phyloP scores from a whole-genome alignment of 2,329 filamentous ascomycete genomes.

The Fonsecaea pugnacius region DNA sequence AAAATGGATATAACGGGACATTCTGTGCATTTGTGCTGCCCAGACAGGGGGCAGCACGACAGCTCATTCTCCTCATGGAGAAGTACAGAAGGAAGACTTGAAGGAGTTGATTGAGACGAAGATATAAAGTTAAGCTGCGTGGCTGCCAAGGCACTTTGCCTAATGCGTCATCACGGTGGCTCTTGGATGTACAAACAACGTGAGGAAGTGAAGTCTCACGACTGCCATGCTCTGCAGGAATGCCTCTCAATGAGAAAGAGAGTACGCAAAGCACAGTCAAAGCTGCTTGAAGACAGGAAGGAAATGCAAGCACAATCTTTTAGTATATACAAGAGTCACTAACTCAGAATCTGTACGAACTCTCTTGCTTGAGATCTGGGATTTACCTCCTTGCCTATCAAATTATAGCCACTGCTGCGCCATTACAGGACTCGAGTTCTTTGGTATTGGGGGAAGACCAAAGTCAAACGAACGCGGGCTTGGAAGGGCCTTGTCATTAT shows the following conservation, averaged over 20 bases:
- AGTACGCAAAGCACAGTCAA: background rate
- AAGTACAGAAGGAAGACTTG: background rate
- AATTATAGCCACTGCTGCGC: constrained; percentile 25
- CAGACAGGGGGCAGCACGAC: background rate
- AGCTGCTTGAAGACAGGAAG: too few relatives aligned
- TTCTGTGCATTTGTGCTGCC: background rate
- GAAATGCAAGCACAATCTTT: background rate
- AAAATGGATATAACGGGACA: background rate
- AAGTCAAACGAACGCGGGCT: constrained; percentile 31
- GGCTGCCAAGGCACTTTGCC: constrained; percentile 6
- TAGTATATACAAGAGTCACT: background rate
- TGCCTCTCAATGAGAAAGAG: background rate
- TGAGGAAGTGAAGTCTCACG: background rate
- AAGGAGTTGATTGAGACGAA: background rate
- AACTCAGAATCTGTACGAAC: background rate
- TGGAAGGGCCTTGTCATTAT: constrained; percentile 9
- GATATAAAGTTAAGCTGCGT: background rate
- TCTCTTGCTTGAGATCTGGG: background rate
- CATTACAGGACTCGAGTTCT: constrained; percentile 21
- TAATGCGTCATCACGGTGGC: background rate
- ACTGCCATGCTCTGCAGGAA: background rate
- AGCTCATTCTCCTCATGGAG: background rate
- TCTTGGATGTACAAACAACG: background rate
- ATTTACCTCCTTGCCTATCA: background rate
- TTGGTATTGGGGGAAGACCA: constrained; percentile 22